Evolutionary conservation across 495 filamentous ascomycete species (phyloP).

Genomic region (Xylaria flabelliformis): DNA sequence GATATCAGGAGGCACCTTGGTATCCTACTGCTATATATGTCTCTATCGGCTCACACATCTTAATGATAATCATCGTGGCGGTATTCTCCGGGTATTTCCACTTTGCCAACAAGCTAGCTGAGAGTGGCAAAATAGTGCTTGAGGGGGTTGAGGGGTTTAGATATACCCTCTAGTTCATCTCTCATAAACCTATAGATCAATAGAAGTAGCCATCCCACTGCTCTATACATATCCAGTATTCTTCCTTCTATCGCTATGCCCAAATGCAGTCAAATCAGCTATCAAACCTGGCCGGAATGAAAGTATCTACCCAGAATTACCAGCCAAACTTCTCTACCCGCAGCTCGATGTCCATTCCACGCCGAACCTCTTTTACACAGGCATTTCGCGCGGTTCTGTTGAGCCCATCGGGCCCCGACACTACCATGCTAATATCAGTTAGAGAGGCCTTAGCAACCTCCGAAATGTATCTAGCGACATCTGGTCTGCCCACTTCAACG

Average conservation of each 20-base stretch:
- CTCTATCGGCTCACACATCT: slow-evolving; percentile 72
- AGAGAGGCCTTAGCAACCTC: slow-evolving; percentile 37
- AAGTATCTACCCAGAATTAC: slow-evolving; percentile 33
- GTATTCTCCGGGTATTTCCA: slow-evolving; percentile 69
- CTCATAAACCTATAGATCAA: neutral
- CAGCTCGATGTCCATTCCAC: slow-evolving; percentile 48
- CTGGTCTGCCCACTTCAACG: slow-evolving; percentile 56
- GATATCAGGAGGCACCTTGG: slow-evolving; percentile 68
- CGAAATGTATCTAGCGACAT: slow-evolving; percentile 49
- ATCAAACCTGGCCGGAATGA: neutral
- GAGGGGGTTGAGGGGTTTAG: slow-evolving; percentile 63
- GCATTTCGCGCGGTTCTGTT: slow-evolving; percentile 59
- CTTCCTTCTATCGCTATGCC: neutral
- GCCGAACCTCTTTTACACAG: slow-evolving; percentile 52
- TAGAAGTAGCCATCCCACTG: neutral
- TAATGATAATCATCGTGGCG: slow-evolving; percentile 68
- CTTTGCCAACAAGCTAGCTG: slow-evolving; percentile 61
- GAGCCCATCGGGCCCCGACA: slow-evolving; percentile 62
- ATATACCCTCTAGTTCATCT: slow-evolving; percentile 57
- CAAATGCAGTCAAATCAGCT: neutral
- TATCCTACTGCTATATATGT: slow-evolving; percentile 77
- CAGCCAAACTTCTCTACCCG: slow-evolving; percentile 61
- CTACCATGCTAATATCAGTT: slow-evolving; percentile 52
- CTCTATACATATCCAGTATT: neutral
- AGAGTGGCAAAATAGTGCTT: slow-evolving; percentile 53